A percentile compares a stretch with the other conserved stretches of the same genome.
phyloP scores from a whole-genome alignment of 345 rosid genomes.

The Geranium brycei region DNA sequence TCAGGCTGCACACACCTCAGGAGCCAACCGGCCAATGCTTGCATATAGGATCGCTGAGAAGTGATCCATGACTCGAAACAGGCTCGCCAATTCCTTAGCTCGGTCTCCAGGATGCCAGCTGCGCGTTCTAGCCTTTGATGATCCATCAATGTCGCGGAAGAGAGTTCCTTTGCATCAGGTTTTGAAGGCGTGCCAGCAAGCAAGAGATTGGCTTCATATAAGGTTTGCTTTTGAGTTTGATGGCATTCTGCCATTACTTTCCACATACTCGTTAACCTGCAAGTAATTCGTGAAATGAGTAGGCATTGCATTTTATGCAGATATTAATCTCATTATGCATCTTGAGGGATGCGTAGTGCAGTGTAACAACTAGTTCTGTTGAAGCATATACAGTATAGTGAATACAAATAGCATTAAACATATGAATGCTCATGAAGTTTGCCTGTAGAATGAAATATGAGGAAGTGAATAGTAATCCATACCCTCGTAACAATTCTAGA shows the following conservation, averaged over 20 bases:
- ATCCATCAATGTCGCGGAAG: slow-evolving; percentile 40
- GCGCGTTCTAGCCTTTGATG: slow-evolving; percentile 52
- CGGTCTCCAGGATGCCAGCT: slow-evolving; percentile 64
- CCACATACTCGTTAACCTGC: slow-evolving; percentile 84
- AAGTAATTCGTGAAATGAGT: slow-evolving; percentile 4
- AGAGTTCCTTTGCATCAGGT: slow-evolving; percentile 38
- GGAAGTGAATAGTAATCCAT: slow-evolving; percentile 9
- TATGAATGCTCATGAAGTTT: background rate
- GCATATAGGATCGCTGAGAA: slow-evolving; percentile 68
- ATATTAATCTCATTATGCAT: background rate
- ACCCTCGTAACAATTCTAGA: slow-evolving; percentile 76
- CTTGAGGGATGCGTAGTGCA: too few species aligned
- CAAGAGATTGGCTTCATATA: slow-evolving; percentile 77
- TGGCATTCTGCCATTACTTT: slow-evolving; percentile 90
- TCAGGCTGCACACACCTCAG: slow-evolving; percentile 58
- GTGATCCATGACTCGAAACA: slow-evolving; percentile 75
- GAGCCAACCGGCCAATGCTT: slow-evolving; percentile 71
- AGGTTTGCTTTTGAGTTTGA: slow-evolving; percentile 57
- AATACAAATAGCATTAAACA: too few species aligned
- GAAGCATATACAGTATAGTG: too few species aligned
- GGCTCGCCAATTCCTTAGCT: slow-evolving; percentile 71
- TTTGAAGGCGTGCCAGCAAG: slow-evolving; percentile 67
- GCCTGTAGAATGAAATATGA: background rate
- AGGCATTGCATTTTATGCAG: background rate
- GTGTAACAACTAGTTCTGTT: too few species aligned